Conservation (phyloP, 2,329 filamentous ascomycete genomes). For the Fusarium sp. region DNA sequence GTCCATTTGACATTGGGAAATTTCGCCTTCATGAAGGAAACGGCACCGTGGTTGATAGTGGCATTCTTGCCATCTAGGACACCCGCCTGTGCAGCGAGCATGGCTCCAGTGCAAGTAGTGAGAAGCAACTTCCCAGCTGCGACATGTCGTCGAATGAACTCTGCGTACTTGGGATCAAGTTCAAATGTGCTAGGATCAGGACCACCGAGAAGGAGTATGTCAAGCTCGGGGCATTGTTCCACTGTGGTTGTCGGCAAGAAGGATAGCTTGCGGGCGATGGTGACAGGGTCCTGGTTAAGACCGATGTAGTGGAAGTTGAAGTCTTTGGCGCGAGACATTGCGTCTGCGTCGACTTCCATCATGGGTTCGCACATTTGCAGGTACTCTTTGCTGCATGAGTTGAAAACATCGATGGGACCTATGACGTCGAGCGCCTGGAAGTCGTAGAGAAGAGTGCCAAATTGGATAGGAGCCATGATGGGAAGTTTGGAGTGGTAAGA, state of each 20-base stretch:
- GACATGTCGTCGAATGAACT: constrained; percentile 51
- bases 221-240: constrained; percentile 52
- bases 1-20: constrained; percentile 58
- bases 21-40: constrained; percentile 45
- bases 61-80: constrained; percentile 56
- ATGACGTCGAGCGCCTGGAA: constrained; percentile 51
- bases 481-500: no score
- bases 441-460: constrained; percentile 41
- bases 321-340: constrained; percentile 43
- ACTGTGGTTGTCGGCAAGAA: constrained; percentile 48
- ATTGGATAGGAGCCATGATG: constrained; percentile 26
- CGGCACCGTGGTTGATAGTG: constrained; percentile 54
- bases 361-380: constrained; percentile 19
- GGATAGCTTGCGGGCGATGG: constrained; percentile 13
- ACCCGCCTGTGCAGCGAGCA: constrained; percentile 48
- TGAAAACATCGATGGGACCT: constrained; percentile 49
- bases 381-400: constrained; percentile 39
- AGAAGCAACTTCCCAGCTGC: constrained; percentile 51
- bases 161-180: constrained; percentile 45
- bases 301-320: constrained; percentile 52
- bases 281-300: constrained; percentile 45
- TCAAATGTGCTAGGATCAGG: constrained; percentile 44
- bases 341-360: constrained; percentile 32
- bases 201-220: constrained; percentile 52
- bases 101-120: constrained; percentile 53